phyloP scores from a whole-genome alignment of 2,329 filamentous ascomycete genomes.

The Colletotrichum magnum region DNA sequence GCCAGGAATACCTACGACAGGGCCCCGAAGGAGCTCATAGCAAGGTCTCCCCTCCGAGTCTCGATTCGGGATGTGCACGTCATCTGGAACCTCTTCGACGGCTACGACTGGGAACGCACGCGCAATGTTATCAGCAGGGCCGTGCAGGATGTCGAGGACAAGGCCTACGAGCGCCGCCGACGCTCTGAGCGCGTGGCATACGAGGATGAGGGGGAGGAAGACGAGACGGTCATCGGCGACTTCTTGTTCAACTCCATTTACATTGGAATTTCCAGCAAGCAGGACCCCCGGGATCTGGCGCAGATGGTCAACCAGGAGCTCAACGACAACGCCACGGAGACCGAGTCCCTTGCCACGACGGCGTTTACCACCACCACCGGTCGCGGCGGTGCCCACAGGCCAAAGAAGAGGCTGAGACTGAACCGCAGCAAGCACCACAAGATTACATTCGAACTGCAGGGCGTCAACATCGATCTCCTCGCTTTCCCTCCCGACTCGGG shows the following conservation, averaged over 20 bases:
- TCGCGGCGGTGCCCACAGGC: constrained; percentile 59
- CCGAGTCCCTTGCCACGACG: constrained; percentile 87
- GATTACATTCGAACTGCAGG: constrained; percentile 92
- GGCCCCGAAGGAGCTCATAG: constrained; percentile 72
- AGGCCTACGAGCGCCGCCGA: constrained; percentile 81
- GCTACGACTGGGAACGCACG: constrained; percentile 95
- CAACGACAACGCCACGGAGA: constrained; percentile 89
- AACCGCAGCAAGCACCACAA: constrained; percentile 92
- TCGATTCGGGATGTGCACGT: constrained; percentile 89
- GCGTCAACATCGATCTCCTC: constrained; percentile 85
- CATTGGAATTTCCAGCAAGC: constrained; percentile 90
- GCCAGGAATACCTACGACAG: constrained; percentile 80
- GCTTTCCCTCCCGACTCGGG: constrained; percentile 82
- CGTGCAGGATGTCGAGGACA: constrained; percentile 88
- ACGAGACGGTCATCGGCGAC: constrained; percentile 90
- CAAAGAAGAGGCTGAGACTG: constrained; percentile 75
- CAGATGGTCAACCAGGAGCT: constrained; percentile 90
- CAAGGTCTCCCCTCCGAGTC: constrained; percentile 80
- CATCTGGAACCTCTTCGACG: constrained; percentile 98
- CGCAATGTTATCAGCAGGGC: constrained; percentile 88
- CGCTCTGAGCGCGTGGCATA: constrained; percentile 66
- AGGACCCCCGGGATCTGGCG: constrained; percentile 85
- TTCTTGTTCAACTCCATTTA: constrained; percentile 99
- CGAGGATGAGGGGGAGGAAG: constrained; percentile 80
- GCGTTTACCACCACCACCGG: constrained; percentile 73